Base-by-base conservation (phyloP, 768 basidiomycete genomes). In the Termitomyces sp. region DNA sequence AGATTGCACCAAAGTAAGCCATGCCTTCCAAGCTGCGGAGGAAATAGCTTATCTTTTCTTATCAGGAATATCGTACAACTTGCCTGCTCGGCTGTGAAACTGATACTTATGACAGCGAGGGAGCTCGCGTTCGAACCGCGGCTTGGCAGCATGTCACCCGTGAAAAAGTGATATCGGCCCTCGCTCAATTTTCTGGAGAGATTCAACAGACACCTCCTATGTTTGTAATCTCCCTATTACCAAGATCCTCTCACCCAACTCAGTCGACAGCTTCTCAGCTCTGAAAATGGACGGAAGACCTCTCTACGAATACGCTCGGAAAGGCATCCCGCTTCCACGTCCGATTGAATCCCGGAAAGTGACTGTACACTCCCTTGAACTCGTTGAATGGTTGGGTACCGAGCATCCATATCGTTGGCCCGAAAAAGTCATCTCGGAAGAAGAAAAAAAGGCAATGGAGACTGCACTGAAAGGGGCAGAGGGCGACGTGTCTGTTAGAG, bases 211-310 rank as follows among this genome's bases (percentile, higher is more conserved):
- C 85, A 1, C 97, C 97, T 5, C 97, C 97, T 5, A 89, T 99
- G 96, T 96, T 60, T 43, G 74, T 64, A 74, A 56, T 53, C 13
- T 53, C 25, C 45, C 47, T 46, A 31, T 49, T 49, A 23, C 41
- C 36, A 20, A 20, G 16, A 27, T 35, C 23, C n/a, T 16, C 18
- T 32, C 33, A 27, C 20, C 43, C 57, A 56, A 54, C 40, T 57
- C 41, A 52, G 39, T 46, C 25, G 39, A 27, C 66, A 98, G 96
- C 66, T 99, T 95, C 72, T 98, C 97, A 10, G 97, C 97, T 2
- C 77, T 98, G 33, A 98, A 98, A 71, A 98, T 98, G 95, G 94
- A 98, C 60, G 97, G 97, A 1, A 91, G 82, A 68, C 93, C 93
- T 0, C 69, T 98, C 33, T 93, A 98, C 68, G 95, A 98, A 63